These are phyloP conservation scores for Lasiosphaeris hirsuta DNA, from an alignment of 495 filamentous ascomycete genomes.

Conservation along the genomic window DNA sequence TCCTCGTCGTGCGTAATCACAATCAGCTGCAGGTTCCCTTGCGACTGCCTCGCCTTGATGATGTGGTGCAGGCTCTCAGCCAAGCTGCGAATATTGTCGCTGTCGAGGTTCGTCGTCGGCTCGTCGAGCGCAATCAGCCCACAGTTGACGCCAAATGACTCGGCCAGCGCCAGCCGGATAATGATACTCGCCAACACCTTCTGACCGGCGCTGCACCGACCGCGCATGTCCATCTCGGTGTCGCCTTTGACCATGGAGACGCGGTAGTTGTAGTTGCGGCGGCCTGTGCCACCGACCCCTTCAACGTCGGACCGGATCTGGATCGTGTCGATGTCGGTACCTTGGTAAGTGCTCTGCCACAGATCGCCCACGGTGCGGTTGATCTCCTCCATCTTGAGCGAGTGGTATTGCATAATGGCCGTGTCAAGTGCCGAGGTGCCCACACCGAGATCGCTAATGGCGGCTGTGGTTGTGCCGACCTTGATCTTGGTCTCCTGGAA, in stretches of 20 bases:
- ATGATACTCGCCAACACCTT: slow-evolving; percentile 97
- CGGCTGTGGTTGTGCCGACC: slow-evolving; percentile 89
- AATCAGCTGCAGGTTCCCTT: slow-evolving; percentile 95
- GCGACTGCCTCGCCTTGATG: slow-evolving; percentile 75
- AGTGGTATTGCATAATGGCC: slow-evolving; percentile 95
- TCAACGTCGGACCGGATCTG: slow-evolving; percentile 89
- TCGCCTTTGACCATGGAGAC: slow-evolving; percentile 98
- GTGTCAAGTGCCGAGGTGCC: slow-evolving; percentile 81
- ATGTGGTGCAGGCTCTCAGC: slow-evolving; percentile 83
- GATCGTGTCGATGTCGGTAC: slow-evolving; percentile 96
- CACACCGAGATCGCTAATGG: slow-evolving; percentile 80
- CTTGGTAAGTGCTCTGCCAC: slow-evolving; percentile 95
- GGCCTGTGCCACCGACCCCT: slow-evolving; percentile 52
- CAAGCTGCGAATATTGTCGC: slow-evolving; percentile 87
- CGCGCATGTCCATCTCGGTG: slow-evolving; percentile 99
- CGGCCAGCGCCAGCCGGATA: slow-evolving; percentile 92
- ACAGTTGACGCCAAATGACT: slow-evolving; percentile 95
- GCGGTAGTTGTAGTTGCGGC: slow-evolving; percentile 92
- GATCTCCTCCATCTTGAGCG: slow-evolving; percentile 97
- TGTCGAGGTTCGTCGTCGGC: slow-evolving; percentile 94
- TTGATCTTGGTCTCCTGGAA: slow-evolving; percentile 88
- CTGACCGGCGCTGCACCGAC: slow-evolving; percentile 93
- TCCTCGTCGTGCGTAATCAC: slow-evolving; percentile 99
- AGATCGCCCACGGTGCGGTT: slow-evolving; percentile 92
- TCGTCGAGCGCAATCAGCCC: slow-evolving; percentile 97